Evolutionary conservation across 495 filamentous ascomycete genomes (phyloP).

Genomic region (Lichenothelia convexa): DNA sequence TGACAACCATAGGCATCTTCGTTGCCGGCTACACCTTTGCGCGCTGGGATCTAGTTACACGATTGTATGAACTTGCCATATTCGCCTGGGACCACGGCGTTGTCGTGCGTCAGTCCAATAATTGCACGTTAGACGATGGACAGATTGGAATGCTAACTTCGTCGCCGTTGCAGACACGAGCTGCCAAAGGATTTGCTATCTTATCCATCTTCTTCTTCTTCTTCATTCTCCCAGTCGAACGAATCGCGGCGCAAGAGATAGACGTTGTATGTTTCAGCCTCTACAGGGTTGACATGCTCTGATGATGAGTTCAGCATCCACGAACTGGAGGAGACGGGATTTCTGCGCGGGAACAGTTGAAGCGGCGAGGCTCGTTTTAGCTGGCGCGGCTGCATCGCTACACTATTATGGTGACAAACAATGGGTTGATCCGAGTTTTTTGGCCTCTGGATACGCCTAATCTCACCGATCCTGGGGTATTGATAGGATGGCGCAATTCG

Average conservation of each 20-base stretch:
- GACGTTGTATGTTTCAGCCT: conserved; percentile 34
- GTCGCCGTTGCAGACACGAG: conserved; percentile 33
- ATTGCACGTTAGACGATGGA: too few species aligned
- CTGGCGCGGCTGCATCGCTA: conserved; percentile 56
- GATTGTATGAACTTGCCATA: conserved; percentile 83
- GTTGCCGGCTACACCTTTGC: conserved; percentile 98
- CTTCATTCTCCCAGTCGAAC: conserved; percentile 53
- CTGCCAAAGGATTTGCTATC: conserved; percentile 54
- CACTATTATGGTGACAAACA: conserved; percentile 63
- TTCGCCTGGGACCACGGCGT: conserved; percentile 99
- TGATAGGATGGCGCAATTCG: conserved; percentile 93
- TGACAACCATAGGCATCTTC: conserved; percentile 89
- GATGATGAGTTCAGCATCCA: conserved; percentile 46
- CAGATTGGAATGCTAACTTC: too few species aligned
- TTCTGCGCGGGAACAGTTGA: conserved; percentile 87
- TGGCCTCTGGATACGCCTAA: conserved; percentile 81
- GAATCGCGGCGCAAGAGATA: conserved; percentile 49
- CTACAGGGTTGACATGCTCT: background rate
- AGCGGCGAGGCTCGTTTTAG: conserved; percentile 88
- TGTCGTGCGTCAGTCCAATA: conserved; percentile 43
- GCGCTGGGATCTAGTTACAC: conserved; percentile 91
- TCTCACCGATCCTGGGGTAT: conserved; percentile 48
- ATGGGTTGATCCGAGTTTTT: conserved; percentile 93
- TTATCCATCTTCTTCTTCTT: conserved; percentile 62
- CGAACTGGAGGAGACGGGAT: conserved; percentile 65